These are phyloP conservation scores for Aspergillus novoparasiticus DNA, from an alignment of 2,329 filamentous ascomycete genomes.

Conservation along the genomic window DNA sequence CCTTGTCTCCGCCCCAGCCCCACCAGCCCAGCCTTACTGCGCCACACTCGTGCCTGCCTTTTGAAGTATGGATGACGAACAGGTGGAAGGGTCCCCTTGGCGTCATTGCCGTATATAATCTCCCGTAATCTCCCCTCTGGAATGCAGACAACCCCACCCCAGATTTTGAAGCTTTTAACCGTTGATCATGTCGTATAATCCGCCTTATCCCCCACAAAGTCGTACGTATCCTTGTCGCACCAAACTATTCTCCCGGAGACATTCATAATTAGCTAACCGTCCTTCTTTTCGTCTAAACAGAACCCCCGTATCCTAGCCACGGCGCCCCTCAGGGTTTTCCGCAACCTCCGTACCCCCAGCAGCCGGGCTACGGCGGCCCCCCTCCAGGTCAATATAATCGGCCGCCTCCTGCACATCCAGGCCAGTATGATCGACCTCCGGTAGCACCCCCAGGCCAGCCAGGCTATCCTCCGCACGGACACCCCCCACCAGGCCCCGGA, in stretches of 20 bases:
- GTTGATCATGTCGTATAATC: neutral
- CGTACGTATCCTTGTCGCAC: neutral
- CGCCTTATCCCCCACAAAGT: neutral
- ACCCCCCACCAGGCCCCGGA: constrained; percentile 10
- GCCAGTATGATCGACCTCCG: constrained; percentile 26
- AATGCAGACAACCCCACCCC: neutral
- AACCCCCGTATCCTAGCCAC: constrained; percentile 32
- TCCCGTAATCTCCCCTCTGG: neutral
- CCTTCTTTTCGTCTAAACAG: constrained; percentile 10
- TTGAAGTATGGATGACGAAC: neutral
- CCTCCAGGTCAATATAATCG: constrained; percentile 24
- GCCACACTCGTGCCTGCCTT: neutral
- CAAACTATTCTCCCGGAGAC: neutral
- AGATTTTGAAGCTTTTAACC: neutral
- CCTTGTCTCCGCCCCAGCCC: constrained; percentile 1
- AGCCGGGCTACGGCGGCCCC: constrained; percentile 19
- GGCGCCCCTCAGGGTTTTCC: constrained; percentile 26
- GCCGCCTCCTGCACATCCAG: constrained; percentile 1
- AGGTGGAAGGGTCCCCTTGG: neutral
- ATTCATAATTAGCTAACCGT: neutral
- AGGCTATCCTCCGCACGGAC: constrained; percentile 27
- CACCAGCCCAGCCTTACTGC: constrained; percentile 1
- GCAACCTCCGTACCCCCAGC: constrained; percentile 27
- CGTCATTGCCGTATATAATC: neutral
- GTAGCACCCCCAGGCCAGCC: constrained; percentile 34